Percentiles rank a stretch among this genome's conserved stretches.
These are phyloP conservation scores for Ettlia oleoabundans DNA, from an alignment of 139 green algal species.

Conservation along the genomic window DNA sequence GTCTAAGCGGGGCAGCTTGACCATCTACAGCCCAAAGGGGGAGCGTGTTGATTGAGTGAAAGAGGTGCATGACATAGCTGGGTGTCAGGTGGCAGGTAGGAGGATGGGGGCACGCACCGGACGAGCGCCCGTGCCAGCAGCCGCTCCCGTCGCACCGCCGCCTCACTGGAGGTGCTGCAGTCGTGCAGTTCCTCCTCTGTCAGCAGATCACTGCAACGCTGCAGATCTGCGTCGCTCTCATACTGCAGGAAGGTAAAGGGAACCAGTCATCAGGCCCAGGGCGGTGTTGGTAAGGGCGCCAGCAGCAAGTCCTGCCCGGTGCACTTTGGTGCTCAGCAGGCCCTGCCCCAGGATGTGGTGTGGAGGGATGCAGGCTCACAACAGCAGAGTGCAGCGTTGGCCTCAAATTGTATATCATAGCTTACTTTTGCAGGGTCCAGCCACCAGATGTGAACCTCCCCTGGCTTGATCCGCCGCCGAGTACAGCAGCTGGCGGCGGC, in stretches of 20 bases:
- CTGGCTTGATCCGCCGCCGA: constrained; percentile 14
- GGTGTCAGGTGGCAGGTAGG: too few species aligned
- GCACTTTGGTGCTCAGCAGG: too few species aligned
- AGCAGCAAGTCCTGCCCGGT: too few species aligned
- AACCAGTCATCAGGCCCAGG: too few species aligned
- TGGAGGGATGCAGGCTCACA: too few species aligned
- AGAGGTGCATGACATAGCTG: too few species aligned
- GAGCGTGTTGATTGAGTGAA: background rate
- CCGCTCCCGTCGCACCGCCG: constrained; percentile 45
- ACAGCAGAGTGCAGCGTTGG: too few species aligned
- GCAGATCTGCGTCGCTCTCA: background rate
- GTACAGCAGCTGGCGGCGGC: background rate
- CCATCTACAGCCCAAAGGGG: background rate
- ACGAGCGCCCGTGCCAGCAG: constrained; percentile 58
- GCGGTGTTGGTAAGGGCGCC: too few species aligned
- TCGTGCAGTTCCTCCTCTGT: constrained; percentile 42
- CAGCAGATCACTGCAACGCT: constrained; percentile 42
- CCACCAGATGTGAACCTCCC: constrained; percentile 60
- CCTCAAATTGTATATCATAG: background rate
- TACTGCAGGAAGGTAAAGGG: constrained; percentile 15
- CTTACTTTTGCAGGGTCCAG: constrained; percentile 43
- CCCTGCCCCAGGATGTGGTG: too few species aligned
- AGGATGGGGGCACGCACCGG: too few species aligned
- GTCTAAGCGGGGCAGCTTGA: too few species aligned
- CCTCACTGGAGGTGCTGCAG: constrained; percentile 2